Conservation (phyloP, 495 filamentous ascomycete species). For the Monascus purpureus region DNA sequence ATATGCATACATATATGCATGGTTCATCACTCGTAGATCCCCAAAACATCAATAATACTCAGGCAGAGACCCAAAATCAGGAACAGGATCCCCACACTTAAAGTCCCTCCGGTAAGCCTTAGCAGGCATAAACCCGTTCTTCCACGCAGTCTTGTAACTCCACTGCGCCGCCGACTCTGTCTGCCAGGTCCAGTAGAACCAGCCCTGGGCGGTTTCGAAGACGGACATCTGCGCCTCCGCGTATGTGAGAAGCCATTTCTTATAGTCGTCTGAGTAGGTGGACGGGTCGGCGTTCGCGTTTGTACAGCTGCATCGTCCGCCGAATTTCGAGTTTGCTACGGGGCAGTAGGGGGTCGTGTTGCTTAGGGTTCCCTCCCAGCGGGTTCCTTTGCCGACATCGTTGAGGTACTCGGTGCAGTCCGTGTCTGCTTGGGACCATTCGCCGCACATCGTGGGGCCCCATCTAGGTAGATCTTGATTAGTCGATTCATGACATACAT, state of each 20-base stretch:
- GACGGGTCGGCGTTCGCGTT: constrained; percentile 59
- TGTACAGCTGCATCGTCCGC: constrained; percentile 51
- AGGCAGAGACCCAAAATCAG: constrained; percentile 51
- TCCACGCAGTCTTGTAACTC: constrained; percentile 81
- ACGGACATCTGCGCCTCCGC: constrained; percentile 90
- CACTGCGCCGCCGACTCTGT: constrained; percentile 75
- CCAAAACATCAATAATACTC: constrained; percentile 67
- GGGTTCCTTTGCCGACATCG: constrained; percentile 73
- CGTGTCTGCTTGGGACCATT: constrained; percentile 97
- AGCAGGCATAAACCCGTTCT: constrained; percentile 66
- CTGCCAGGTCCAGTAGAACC: constrained; percentile 97
- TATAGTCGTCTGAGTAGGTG: constrained; percentile 60
- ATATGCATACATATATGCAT: no score
- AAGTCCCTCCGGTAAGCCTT: constrained; percentile 67
- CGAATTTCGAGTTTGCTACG: constrained; percentile 22
- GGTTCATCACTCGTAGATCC: no score
- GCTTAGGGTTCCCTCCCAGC: constrained; percentile 72
- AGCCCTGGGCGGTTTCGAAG: constrained; percentile 85
- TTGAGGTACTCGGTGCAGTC: constrained; percentile 84
- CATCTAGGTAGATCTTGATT: constrained; percentile 32
- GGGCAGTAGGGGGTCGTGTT: constrained; percentile 58
- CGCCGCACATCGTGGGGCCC: constrained; percentile 92
- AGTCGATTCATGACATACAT: no score
- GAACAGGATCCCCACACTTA: constrained; percentile 54
- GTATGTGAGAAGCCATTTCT: constrained; percentile 74